Percentiles rank a stretch among this genome's conserved stretches.
Conservation (phyloP, 768 basidiomycete genomes). For the Panellus pusillus region DNA sequence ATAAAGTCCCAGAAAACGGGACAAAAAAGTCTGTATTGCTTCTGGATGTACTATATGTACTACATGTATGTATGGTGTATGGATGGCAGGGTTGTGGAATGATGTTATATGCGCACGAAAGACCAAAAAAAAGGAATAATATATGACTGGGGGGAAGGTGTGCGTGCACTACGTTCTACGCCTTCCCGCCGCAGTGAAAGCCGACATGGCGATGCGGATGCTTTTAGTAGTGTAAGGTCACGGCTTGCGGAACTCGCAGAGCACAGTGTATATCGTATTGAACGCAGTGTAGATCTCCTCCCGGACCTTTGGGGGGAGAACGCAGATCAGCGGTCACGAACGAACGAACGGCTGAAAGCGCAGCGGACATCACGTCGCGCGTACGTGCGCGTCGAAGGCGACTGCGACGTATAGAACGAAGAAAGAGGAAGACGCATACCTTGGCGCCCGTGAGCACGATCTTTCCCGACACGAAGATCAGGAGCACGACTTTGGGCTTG, state of each 20-base stretch:
- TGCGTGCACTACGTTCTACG: constrained; percentile 50
- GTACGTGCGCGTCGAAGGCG: constrained; percentile 18
- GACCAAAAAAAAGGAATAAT: constrained; percentile 9
- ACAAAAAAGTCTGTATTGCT: not conserved
- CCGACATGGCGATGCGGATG: constrained; percentile 17
- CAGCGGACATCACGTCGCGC: constrained; percentile 32
- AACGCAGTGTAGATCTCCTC: constrained; percentile 99
- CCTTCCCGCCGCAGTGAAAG: constrained; percentile 28
- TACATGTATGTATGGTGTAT: too few relatives aligned
- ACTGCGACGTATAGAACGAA: constrained; percentile 15
- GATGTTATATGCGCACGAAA: constrained; percentile 18
- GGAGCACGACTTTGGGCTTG: constrained; percentile 97
- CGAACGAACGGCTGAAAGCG: constrained; percentile 10
- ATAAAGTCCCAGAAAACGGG: too few relatives aligned
- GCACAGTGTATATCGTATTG: constrained; percentile 98
- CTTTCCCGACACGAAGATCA: constrained; percentile 99
- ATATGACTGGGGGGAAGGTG: constrained; percentile 32
- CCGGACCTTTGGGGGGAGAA: constrained; percentile 66
- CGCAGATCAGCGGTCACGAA: constrained; percentile 33
- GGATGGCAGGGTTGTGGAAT: not conserved
- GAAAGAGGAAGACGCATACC: constrained; percentile 51
- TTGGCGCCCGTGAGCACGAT: constrained; percentile 99
- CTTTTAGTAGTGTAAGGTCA: constrained; percentile 34
- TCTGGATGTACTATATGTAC: not conserved
- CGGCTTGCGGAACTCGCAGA: constrained; percentile 93